phyloP scores from a whole-genome alignment of 192 early-diverging fungal species.

The Coemansia biformis region DNA sequence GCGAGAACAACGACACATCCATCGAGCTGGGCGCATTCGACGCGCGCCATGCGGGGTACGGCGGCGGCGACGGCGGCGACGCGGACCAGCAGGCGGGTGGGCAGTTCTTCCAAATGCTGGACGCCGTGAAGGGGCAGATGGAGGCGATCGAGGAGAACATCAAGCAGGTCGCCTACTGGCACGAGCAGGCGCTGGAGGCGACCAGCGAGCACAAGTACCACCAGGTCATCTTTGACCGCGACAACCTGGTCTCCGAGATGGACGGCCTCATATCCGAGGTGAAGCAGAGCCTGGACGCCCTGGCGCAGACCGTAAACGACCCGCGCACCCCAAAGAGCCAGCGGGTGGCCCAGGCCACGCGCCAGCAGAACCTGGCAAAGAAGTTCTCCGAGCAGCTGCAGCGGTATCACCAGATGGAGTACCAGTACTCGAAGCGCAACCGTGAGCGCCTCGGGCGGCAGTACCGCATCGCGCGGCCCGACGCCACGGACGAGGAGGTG shows the following conservation, averaged over 20 bases:
- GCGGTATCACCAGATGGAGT: constrained; percentile 47
- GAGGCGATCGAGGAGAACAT: constrained; percentile 33
- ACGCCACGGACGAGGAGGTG: constrained; percentile 42
- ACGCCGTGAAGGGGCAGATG: constrained; percentile 31
- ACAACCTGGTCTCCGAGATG: constrained; percentile 40
- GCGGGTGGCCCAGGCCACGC: constrained; percentile 31
- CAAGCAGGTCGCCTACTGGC: constrained; percentile 33
- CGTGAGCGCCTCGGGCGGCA: constrained; percentile 47
- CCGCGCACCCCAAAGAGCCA: constrained; percentile 35
- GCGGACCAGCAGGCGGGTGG: constrained; percentile 16
- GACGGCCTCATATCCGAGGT: constrained; percentile 29
- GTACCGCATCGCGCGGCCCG: constrained; percentile 47
- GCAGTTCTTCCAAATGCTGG: constrained; percentile 38
- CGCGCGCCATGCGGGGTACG: constrained; percentile 9
- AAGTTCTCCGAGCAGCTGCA: constrained; percentile 44
- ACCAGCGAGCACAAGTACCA: constrained; percentile 42
- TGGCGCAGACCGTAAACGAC: constrained; percentile 35
- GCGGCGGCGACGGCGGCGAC: constrained; percentile 4
- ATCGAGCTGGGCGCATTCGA: constrained; percentile 36
- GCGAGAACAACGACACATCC: constrained; percentile 32
- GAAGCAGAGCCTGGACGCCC: constrained; percentile 38
- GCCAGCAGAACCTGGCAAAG: constrained; percentile 32
- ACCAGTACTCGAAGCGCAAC: constrained; percentile 46
- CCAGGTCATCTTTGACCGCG: constrained; percentile 42
- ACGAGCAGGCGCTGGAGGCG: constrained; percentile 45